Conservation (phyloP, 2,329 filamentous ascomycete genomes). For the Pseudocercospora fuligena region DNA sequence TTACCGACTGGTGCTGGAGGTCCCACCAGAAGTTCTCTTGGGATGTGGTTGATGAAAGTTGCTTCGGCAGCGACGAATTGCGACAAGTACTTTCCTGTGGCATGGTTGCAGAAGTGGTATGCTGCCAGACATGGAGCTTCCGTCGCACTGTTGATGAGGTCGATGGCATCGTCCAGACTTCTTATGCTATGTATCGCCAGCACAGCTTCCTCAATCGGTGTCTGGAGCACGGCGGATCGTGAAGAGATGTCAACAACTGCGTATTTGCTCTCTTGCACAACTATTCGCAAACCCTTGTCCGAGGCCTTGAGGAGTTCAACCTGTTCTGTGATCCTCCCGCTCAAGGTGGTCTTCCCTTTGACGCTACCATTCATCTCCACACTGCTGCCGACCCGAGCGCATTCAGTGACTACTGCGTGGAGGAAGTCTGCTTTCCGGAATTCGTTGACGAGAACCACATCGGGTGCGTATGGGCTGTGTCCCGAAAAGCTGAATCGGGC, state of each 20-base stretch:
- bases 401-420: slow-evolving; percentile 52
- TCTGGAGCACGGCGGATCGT: slow-evolving; percentile 24
- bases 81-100: slow-evolving; percentile 62
- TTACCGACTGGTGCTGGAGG: slow-evolving; percentile 44
- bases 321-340: slow-evolving; percentile 4
- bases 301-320: slow-evolving; percentile 18
- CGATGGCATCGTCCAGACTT: slow-evolving; percentile 61
- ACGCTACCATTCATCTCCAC: slow-evolving; percentile 9
- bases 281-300: slow-evolving; percentile 23
- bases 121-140: slow-evolving; percentile 49
- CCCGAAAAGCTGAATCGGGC: slow-evolving; percentile 63
- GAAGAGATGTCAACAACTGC: slow-evolving; percentile 35
- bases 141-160: slow-evolving; percentile 42
- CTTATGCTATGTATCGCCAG: slow-evolving; percentile 54
- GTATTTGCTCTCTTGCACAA: slow-evolving; percentile 31
- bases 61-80: slow-evolving; percentile 59
- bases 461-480: slow-evolving; percentile 64
- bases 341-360: slow-evolving; percentile 13
- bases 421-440: slow-evolving; percentile 62
- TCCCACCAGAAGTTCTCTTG: slow-evolving; percentile 56
- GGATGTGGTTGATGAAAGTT: slow-evolving; percentile 63
- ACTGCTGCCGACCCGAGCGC: slow-evolving; percentile 36
- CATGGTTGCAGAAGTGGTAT: slow-evolving; percentile 58
- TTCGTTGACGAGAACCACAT: slow-evolving; percentile 68
- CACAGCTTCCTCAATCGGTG: slow-evolving; percentile 50